Percentiles rank a stretch among this genome's conserved stretches.
Evolutionary conservation across 768 basidiomycete genomes (phyloP).

Genomic region (Lactifluus echinatus): DNA sequence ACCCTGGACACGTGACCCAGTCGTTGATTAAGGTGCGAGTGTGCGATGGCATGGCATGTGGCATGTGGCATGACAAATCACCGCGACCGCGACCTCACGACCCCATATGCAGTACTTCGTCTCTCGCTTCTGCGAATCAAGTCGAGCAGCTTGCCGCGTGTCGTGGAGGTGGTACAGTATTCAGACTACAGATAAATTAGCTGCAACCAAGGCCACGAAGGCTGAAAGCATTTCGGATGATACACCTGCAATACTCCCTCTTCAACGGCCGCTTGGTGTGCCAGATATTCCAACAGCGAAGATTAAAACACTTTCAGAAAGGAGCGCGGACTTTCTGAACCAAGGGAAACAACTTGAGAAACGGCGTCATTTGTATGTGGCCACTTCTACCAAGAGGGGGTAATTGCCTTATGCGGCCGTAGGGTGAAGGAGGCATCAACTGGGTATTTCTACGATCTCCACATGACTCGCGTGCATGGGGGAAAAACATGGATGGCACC

Average conservation of each 20-base stretch:
- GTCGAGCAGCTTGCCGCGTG: neutral
- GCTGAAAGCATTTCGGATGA: neutral
- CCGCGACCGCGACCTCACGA: no score
- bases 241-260: constrained; percentile 23
- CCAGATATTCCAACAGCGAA: constrained; percentile 45
- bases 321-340: constrained; percentile 63
- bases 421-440: constrained; percentile 59
- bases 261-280: constrained; percentile 72
- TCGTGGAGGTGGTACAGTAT: constrained; percentile 1
- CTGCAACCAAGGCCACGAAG: neutral
- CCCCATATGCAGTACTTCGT: neutral
- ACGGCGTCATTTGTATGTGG: constrained; percentile 47
- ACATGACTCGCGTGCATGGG: constrained; percentile 70
- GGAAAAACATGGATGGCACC: constrained; percentile 97
- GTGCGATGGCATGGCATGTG: no score
- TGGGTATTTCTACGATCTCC: constrained; percentile 85
- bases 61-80: neutral
- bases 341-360: constrained; percentile 62
- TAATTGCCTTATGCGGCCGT: neutral
- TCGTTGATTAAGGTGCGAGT: no score
- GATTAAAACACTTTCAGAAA: constrained; percentile 36
- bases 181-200: neutral
- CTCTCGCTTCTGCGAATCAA: neutral
- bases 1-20: neutral
- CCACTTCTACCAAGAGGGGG: constrained; percentile 37